phyloP scores from a whole-genome alignment of 257 asterid species.

The Pogostemon cablin region DNA sequence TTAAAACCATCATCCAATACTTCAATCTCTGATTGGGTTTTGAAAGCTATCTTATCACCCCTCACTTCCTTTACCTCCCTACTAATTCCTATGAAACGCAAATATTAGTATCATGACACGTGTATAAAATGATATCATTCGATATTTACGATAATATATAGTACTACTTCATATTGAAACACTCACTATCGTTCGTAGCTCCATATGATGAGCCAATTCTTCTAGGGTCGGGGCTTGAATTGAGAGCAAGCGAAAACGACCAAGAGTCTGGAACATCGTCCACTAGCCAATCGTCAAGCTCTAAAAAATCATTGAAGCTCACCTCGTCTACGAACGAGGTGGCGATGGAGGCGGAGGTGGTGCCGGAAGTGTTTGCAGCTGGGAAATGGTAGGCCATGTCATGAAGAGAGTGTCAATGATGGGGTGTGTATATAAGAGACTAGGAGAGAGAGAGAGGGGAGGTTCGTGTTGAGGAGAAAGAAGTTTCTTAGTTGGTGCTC shows the following conservation, averaged over 20 bases:
- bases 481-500: constrained; percentile 63
- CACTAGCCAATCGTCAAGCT: constrained; percentile 56
- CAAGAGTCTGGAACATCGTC: constrained; percentile 24
- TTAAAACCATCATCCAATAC: constrained; percentile 83
- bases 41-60: constrained; percentile 82
- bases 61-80: constrained; percentile 40
- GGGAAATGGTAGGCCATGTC: constrained; percentile 47
- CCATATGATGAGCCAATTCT: constrained; percentile 29
- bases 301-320: constrained; percentile 44
- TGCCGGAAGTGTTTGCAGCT: constrained; percentile 29
- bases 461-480: constrained; percentile 54
- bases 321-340: not conserved
- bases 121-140: too few species aligned
- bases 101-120: too few species aligned
- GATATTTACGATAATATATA: too few species aligned
- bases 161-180: not conserved
- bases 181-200: constrained; percentile 40
- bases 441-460: constrained; percentile 30
- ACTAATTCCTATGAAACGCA: constrained; percentile 18
- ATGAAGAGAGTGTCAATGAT: constrained; percentile 7
- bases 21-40: constrained; percentile 75
- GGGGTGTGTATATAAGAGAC: not conserved
- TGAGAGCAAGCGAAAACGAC: constrained; percentile 26
- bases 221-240: not conserved
- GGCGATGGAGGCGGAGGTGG: constrained; percentile 26